Evolutionary conservation across 1,139 yeast genomes (phyloP), one percentile per base, ranked within the genome.

Genomic region (Lizanozyma gosingica): DNA sequence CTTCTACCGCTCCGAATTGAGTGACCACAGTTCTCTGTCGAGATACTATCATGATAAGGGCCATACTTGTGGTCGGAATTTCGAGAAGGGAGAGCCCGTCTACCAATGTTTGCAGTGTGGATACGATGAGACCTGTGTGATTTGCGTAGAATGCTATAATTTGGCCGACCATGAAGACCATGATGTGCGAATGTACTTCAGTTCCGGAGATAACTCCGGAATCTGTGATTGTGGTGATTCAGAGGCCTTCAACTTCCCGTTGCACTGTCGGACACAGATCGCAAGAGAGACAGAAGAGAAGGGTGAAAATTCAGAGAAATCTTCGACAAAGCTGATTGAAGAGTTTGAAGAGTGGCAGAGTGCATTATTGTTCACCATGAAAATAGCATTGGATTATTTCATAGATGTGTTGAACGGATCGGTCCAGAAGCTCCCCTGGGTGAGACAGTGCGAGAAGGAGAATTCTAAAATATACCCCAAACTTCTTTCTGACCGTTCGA

Each of bases 41-140:
- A 17, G 37, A 9, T 6, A 15, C n/a, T 9, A 33, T 11, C n/a
- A 22, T 29, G 4, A 15, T 14, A 29, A n/a, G 17, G 3, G 38
- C 14, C 3, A 58, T 36, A 63, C 62, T 2, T 70, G 76, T 53
- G 65, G 73, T 9, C 52, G 73, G 16, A 52, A 59, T 1, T 57
- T 70, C 40, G 52, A 50, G 29, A 45, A 52, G n/a, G 65, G 65
- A 6, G 75, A 68, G 39, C 60, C 67, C 3, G 69, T 66, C 9
- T 70, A 65, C 44, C 48, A 68, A 35, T 70, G 76, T 45, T 60
- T 54, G 15, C 65, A 68, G 37, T 83, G 92, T 65, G 86, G 84
- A 1, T 75, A 71, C 47, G 94, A 83, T 56, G 77, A 76, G 9
- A 79, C 88, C 0, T 83, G 94, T 64, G 88, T 84, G 14, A 56